Percentiles rank a stretch among this genome's conserved stretches.
Evolutionary conservation across 441 rosid species (phyloP).

Genomic region (Corymbia citriodora): DNA sequence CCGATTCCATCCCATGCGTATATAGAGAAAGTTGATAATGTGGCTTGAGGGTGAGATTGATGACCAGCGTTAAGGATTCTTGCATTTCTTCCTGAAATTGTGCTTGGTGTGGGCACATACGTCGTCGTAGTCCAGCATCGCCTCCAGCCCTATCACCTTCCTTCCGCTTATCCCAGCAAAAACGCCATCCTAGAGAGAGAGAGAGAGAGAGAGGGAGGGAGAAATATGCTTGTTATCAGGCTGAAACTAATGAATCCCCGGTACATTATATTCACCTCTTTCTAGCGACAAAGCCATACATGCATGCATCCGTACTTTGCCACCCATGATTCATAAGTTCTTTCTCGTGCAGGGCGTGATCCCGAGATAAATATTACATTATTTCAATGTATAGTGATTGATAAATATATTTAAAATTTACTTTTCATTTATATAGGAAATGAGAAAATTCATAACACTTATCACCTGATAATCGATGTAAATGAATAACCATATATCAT

Average conservation of each 20-base stretch:
- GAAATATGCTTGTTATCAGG: not conserved
- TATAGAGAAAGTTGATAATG: not conserved
- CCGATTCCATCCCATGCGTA: no score
- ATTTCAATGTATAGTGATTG: not conserved
- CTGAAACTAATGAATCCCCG: not conserved
- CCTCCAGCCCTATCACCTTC: slow-evolving; percentile 21
- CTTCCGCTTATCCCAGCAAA: slow-evolving; percentile 14
- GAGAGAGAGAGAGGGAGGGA: not conserved
- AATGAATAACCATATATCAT: fast-evolving
- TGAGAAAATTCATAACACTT: not conserved
- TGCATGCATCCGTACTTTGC: not conserved
- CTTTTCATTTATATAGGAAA: not conserved
- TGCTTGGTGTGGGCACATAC: slow-evolving; percentile 62
- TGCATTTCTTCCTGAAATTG: slow-evolving; percentile 46
- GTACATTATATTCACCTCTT: not conserved
- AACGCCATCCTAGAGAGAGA: slow-evolving; percentile 10
- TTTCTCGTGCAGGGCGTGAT: not conserved
- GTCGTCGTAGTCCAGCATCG: slow-evolving; percentile 56
- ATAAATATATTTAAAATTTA: not conserved
- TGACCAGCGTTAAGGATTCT: not conserved
- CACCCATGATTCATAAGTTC: not conserved
- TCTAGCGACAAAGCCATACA: not conserved
- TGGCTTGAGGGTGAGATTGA: not conserved
- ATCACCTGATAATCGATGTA: not conserved
- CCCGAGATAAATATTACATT: not conserved